Percentiles rank a stretch among this genome's conserved stretches.
Conservation (phyloP, 345 rosid genomes). For the Salix arbutifolia region DNA sequence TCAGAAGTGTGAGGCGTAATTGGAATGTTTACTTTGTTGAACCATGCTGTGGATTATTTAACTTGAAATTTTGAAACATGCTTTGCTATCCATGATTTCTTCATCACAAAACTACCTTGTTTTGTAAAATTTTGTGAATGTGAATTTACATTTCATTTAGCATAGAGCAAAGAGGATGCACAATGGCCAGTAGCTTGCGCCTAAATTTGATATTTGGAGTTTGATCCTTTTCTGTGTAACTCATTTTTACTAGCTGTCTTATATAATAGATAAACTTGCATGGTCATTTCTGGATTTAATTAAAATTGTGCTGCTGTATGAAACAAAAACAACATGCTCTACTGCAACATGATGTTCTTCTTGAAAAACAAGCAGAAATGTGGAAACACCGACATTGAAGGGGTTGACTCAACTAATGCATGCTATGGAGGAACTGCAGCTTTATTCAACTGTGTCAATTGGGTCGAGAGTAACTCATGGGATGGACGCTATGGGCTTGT, state of each 20-base stretch:
- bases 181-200: not conserved
- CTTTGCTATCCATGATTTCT: not conserved
- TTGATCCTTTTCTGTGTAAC: not conserved
- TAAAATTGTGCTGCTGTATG: not conserved
- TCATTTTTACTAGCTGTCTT: too few species aligned
- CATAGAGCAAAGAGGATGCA: not conserved
- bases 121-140: not conserved
- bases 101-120: not conserved
- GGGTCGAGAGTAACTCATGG: constrained; percentile 99
- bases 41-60: not conserved
- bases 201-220: not conserved
- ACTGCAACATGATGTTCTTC: constrained; percentile 10
- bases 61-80: not conserved
- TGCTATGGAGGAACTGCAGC: constrained; percentile 99
- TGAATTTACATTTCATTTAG: not conserved
- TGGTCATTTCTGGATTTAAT: not conserved
- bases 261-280: not conserved
- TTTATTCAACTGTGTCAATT: constrained; percentile 89
- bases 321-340: not conserved
- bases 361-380: constrained; percentile 53
- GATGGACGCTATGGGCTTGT: constrained; percentile 98
- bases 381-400: constrained; percentile 97
- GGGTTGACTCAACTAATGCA: constrained; percentile 97
- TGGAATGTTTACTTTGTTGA: not conserved
- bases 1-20: not conserved